These are phyloP conservation scores for Apiospora hydei DNA, from an alignment of 2,329 filamentous ascomycete genomes.

Conservation along the genomic window DNA sequence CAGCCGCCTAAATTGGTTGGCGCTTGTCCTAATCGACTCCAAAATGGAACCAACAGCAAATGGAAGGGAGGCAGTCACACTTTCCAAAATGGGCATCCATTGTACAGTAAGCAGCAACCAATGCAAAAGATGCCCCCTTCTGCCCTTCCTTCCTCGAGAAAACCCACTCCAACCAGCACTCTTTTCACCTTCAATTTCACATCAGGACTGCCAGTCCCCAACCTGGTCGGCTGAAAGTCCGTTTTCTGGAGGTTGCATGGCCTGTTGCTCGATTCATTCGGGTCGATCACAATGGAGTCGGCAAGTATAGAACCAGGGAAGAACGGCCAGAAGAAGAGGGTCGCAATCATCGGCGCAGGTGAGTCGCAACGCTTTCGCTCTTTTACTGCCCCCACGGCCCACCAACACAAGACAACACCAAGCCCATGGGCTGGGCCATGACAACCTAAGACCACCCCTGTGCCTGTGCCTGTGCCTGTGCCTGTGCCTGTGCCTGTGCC, in stretches of 20 bases:
- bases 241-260: not conserved
- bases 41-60: not conserved
- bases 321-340: slow-evolving; percentile 25
- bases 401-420: not conserved
- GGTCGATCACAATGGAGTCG: slow-evolving; percentile 14
- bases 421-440: not conserved
- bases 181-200: not conserved
- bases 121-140: not conserved
- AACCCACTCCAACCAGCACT: not conserved
- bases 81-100: not conserved
- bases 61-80: too few relatives aligned
- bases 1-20: not conserved
- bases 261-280: not conserved
- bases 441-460: not conserved
- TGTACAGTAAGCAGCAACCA: not conserved
- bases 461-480: not conserved
- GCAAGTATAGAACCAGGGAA: not conserved
- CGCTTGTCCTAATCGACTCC: not conserved
- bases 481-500: too few relatives aligned
- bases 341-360: slow-evolving; percentile 38
- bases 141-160: not conserved
- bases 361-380: slow-evolving; percentile 27
- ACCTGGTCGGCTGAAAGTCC: not conserved
- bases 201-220: not conserved
- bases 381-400: not conserved